phyloP scores from a whole-genome alignment of 108 stramenopile species.

The Thalassiosira profunda region DNA sequence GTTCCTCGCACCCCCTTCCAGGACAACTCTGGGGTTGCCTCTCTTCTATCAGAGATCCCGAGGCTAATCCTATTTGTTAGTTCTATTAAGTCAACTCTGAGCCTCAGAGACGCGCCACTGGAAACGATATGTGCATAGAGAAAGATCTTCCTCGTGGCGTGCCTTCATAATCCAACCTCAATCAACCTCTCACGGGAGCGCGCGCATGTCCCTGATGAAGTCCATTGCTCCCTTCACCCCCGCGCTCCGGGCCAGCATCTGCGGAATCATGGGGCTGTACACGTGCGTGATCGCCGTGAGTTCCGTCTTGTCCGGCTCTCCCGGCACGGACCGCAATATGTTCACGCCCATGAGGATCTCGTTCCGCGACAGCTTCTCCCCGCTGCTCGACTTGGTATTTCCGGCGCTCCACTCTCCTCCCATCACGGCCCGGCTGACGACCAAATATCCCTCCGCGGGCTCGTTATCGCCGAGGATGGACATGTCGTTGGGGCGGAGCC shows the following conservation, averaged over 20 bases:
- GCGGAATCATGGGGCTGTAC: constrained; percentile 74
- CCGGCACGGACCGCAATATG: constrained; percentile 58
- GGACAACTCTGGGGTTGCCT: too few relatives aligned
- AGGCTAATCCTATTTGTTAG: too few relatives aligned
- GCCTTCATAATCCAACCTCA: too few relatives aligned
- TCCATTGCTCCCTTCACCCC: constrained; percentile 84
- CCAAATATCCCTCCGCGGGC: constrained; percentile 58
- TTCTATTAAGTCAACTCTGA: too few relatives aligned
- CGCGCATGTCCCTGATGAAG: constrained; percentile 85
- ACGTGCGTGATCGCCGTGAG: constrained; percentile 86
- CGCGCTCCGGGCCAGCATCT: constrained; percentile 68
- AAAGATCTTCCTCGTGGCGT: too few relatives aligned
- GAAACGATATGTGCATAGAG: too few relatives aligned
- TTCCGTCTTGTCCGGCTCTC: constrained; percentile 59
- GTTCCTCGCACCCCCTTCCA: too few relatives aligned
- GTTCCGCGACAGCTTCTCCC: constrained; percentile 43
- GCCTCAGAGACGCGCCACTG: too few relatives aligned
- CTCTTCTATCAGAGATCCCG: too few relatives aligned
- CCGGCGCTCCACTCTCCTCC: constrained; percentile 38
- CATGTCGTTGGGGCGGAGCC: constrained; percentile 33
- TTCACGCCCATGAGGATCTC: constrained; percentile 92
- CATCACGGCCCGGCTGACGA: constrained; percentile 82
- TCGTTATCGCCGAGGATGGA: neutral
- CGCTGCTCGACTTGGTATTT: neutral
- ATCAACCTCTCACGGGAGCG: constrained; percentile 23